These are phyloP conservation scores for Solanum peruvianum DNA, from an alignment of 257 asterid species.

Conservation along the genomic window DNA sequence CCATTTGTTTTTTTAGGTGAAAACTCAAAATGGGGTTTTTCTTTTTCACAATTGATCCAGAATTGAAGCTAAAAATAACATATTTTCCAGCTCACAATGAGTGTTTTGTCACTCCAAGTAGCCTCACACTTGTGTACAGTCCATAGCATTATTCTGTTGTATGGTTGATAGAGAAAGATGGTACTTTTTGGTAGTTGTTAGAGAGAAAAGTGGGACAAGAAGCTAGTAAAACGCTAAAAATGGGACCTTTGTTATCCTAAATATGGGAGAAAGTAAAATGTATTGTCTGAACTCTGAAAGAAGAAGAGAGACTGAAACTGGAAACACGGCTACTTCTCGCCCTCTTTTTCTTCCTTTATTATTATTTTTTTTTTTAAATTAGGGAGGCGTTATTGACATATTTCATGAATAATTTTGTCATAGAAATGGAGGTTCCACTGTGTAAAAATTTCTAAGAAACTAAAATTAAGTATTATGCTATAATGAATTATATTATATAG, in stretches of 20 bases:
- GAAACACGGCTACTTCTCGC: neutral
- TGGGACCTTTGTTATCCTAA: neutral
- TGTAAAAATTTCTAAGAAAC: neutral
- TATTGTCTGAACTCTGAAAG: neutral
- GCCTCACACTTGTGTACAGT: neutral
- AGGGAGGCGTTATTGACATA: neutral
- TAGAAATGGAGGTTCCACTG: neutral
- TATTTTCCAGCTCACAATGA: neutral
- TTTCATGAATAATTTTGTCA: neutral
- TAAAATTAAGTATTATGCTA: neutral
- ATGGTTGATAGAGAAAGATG: neutral
- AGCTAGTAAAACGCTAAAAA: neutral
- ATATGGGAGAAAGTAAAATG: neutral
- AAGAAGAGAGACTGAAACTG: neutral
- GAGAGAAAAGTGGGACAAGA: neutral
- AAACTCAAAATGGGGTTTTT: neutral
- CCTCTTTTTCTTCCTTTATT: neutral
- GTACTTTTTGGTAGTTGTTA: neutral
- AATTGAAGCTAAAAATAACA: constrained; percentile 17
- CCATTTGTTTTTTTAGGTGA: constrained; percentile 18
- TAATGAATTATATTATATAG: neutral
- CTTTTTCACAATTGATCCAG: constrained; percentile 26
- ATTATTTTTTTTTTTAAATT: neutral
- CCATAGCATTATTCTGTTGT: neutral
- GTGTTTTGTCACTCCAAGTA: neutral